These are phyloP conservation scores for Lentinula sp. DNA, from an alignment of 768 basidiomycete genomes.

Conservation along the genomic window DNA sequence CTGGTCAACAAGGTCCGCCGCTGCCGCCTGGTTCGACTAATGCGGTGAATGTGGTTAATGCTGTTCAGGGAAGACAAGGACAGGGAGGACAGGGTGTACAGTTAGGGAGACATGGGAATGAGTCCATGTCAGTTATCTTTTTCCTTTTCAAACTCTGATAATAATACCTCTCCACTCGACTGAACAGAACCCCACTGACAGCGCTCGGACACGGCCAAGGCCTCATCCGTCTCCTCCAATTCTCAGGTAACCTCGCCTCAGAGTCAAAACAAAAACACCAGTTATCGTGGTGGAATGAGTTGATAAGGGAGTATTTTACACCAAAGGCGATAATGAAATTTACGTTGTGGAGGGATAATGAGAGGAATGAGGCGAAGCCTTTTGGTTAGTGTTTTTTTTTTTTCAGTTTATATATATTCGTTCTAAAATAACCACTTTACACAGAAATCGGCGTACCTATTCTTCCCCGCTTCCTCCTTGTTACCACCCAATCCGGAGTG, in stretches of 20 bases:
- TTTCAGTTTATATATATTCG: not conserved
- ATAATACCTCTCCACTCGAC: not conserved
- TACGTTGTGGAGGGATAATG: slow-evolving; percentile 85
- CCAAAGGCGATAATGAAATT: slow-evolving; percentile 69
- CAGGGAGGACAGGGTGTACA: no score
- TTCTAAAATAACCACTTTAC: no score
- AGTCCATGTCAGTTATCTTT: no score
- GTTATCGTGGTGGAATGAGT: slow-evolving; percentile 58
- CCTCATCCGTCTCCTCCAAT: slow-evolving; percentile 56
- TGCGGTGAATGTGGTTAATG: no score
- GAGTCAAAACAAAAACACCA: slow-evolving; percentile 59
- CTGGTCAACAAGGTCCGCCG: no score
- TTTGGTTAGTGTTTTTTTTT: slow-evolving; percentile 56
- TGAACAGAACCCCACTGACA: slow-evolving; percentile 10
- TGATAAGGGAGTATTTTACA: slow-evolving; percentile 68
- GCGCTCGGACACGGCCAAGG: slow-evolving; percentile 56
- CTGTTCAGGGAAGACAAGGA: no score
- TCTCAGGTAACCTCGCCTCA: slow-evolving; percentile 57
- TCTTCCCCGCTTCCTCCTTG: slow-evolving; percentile 78
- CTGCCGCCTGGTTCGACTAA: no score
- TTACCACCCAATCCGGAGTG: slow-evolving; percentile 80
- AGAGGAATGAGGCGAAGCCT: slow-evolving; percentile 71
- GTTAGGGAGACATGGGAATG: no score
- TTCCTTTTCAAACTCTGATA: not conserved
- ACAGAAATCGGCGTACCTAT: slow-evolving; percentile 77